Percentiles rank a stretch among this genome's conserved stretches.
These are phyloP conservation scores for Chrysopogon serrulatus DNA, from an alignment of 176 grass and related monocot species.

Conservation along the genomic window DNA sequence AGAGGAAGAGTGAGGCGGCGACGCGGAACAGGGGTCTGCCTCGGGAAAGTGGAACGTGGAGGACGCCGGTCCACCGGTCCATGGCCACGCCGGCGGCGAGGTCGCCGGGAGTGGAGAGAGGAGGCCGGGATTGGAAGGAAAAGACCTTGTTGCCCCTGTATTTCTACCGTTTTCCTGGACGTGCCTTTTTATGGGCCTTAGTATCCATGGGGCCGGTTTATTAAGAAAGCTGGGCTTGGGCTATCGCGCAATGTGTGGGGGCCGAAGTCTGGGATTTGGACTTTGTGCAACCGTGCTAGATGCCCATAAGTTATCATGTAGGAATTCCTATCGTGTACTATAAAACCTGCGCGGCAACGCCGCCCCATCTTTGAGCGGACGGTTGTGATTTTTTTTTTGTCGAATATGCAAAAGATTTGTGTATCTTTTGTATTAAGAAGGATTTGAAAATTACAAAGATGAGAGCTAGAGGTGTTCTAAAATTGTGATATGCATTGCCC, in stretches of 20 bases:
- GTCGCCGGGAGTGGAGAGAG: conserved; percentile 8
- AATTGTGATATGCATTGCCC: no score
- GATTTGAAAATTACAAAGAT: no score
- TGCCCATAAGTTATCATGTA: no score
- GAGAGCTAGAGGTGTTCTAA: no score
- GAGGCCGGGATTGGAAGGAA: background rate
- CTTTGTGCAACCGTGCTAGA: no score
- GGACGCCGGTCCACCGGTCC: conserved; percentile 72
- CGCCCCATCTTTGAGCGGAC: no score
- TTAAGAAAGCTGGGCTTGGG: background rate
- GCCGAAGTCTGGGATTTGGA: no score
- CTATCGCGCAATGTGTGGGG: background rate
- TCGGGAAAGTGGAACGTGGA: conserved; percentile 38
- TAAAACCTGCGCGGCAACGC: no score
- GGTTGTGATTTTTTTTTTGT: no score
- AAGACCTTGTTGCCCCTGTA: conserved; percentile 18
- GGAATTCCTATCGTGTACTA: no score
- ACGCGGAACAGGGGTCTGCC: conserved; percentile 32
- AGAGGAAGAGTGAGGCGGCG: conserved; percentile 62
- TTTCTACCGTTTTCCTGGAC: background rate
- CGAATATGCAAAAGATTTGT: no score
- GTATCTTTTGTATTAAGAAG: no score
- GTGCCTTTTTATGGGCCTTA: background rate
- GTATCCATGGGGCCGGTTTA: background rate
- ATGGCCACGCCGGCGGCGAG: conserved; percentile 21